A percentile compares a stretch with the other conserved stretches of the same genome.
These are phyloP conservation scores for Vanrija sp. DNA, from an alignment of 1,284 basidiomycete genomes.

Conservation along the genomic window DNA sequence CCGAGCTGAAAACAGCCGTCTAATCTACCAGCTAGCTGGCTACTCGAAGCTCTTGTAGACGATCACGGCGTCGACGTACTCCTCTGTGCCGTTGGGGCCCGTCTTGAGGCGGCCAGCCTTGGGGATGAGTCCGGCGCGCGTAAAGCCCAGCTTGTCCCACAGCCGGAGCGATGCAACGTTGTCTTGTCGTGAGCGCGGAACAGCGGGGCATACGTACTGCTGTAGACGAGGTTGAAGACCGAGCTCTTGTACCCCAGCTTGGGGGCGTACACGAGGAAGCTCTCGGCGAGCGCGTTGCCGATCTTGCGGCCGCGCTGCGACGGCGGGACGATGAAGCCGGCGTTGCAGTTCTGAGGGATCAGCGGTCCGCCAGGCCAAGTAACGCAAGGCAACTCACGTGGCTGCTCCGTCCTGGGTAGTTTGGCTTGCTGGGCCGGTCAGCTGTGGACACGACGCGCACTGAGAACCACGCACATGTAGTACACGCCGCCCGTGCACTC, in stretches of 20 bases:
- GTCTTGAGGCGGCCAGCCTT: conserved; percentile 72
- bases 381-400: conserved; percentile 60
- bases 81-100: conserved; percentile 62
- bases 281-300: conserved; percentile 69
- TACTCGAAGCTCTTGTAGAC: conserved; percentile 72
- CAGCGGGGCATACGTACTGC: conserved; percentile 57
- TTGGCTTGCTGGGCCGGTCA: conserved; percentile 65
- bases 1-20: conserved; percentile 28
- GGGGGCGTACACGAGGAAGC: conserved; percentile 78
- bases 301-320: conserved; percentile 64
- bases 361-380: not conserved
- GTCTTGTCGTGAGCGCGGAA: conserved; percentile 23
- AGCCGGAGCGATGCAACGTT: conserved; percentile 58
- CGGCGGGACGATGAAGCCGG: conserved; percentile 78
- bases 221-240: conserved; percentile 91
- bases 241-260: conserved; percentile 68
- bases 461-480: conserved; percentile 59
- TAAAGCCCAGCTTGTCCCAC: conserved; percentile 84
- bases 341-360: conserved; percentile 48
- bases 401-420: conserved; percentile 87
- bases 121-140: conserved; percentile 76
- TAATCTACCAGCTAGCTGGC: not conserved
- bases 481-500: conserved; percentile 73
- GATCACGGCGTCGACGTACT: conserved; percentile 82
- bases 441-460: not conserved